phyloP scores from a whole-genome alignment of 140 eudicot genomes.

The Flaveria floridana region DNA sequence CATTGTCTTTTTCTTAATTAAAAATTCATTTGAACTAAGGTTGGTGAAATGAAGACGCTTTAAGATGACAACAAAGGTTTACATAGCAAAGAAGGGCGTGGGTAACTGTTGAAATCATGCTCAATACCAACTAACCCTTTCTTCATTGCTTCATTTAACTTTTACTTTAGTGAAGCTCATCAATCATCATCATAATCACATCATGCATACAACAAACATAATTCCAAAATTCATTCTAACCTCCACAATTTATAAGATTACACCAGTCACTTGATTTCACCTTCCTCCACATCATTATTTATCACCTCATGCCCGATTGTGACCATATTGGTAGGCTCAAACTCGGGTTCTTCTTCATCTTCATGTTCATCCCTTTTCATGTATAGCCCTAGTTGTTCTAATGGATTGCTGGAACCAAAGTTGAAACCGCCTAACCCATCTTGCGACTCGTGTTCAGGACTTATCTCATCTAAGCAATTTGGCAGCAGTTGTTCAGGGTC shows the following conservation, averaged over 20 bases:
- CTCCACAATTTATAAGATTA: slow-evolving; percentile 15
- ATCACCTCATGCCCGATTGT: neutral
- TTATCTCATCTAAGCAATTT: slow-evolving; percentile 50
- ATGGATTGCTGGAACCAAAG: slow-evolving; percentile 65
- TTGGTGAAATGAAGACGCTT: neutral
- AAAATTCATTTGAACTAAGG: neutral
- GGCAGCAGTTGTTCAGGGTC: slow-evolving; percentile 48
- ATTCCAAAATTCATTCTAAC: slow-evolving; percentile 25
- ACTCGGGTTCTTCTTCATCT: slow-evolving; percentile 70
- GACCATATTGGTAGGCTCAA: slow-evolving; percentile 14
- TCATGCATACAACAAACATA: slow-evolving; percentile 25
- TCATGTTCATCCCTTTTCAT: slow-evolving; percentile 81
- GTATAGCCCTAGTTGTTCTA: slow-evolving; percentile 82
- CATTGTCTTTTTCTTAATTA: neutral
- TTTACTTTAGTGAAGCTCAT: slow-evolving; percentile 6
- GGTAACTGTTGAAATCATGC: neutral
- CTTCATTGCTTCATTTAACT: slow-evolving; percentile 22
- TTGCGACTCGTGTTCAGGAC: slow-evolving; percentile 53
- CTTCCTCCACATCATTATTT: slow-evolving; percentile 70
- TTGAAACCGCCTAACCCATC: slow-evolving; percentile 71
- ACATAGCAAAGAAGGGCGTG: neutral
- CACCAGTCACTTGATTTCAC: slow-evolving; percentile 63
- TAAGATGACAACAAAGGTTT: slow-evolving; percentile 1
- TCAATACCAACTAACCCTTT: slow-evolving; percentile 4
- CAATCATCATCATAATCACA: slow-evolving; percentile 10